Base-by-base conservation (phyloP, 2,329 filamentous ascomycete species). In the Verticillium albo-atrum region DNA sequence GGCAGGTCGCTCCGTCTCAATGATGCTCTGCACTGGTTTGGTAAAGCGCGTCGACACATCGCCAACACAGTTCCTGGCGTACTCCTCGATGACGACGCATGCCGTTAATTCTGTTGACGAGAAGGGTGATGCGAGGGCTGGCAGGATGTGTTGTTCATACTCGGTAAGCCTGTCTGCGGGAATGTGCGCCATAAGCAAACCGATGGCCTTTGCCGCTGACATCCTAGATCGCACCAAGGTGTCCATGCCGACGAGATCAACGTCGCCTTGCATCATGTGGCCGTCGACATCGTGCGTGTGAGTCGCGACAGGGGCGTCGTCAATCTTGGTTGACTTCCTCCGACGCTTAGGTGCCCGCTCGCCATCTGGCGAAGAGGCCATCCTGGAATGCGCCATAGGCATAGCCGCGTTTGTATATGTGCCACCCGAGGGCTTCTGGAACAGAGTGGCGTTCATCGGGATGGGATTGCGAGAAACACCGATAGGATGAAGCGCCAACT, bases 261-360 rank as follows among this genome's bases (percentile, higher is more conserved):
- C 89, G 68, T 99, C 96, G 56, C 96, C 95, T 71, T 94, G 91
- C 79, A 99, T 92, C 89, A 99, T 97, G 66, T 96, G 93, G 10
- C 93, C 95, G 72, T 99, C 95, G 20, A 99, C 92, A 72, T 99
- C 97, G 74, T 99, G 95, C 1, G 89, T 85, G n/a, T 89, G 79
- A n/a, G 78, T 83, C 4, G 83, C 76, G 1, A 84, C 77, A 1
- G 83, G 77, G 9, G 82, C 75, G 28, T 93, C 89, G 58, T 95
- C 91, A 23, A 84, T 77, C 77, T 96, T 96, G n/a, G 90, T 87
- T 0, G 90, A 90, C 73, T 92, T 96, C 62, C 92, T 87, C 34
- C 92, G 85, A 64, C 91, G 88, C 74, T 95, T 91, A 2, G 87
- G 79, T 15, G 86, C 81, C 61, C 90, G 83, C 61, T 91, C 85